Percentiles rank a stretch among this genome's conserved stretches.
phyloP scores from a whole-genome alignment of 345 rosid species.

The Aquilaria malaccensis region DNA sequence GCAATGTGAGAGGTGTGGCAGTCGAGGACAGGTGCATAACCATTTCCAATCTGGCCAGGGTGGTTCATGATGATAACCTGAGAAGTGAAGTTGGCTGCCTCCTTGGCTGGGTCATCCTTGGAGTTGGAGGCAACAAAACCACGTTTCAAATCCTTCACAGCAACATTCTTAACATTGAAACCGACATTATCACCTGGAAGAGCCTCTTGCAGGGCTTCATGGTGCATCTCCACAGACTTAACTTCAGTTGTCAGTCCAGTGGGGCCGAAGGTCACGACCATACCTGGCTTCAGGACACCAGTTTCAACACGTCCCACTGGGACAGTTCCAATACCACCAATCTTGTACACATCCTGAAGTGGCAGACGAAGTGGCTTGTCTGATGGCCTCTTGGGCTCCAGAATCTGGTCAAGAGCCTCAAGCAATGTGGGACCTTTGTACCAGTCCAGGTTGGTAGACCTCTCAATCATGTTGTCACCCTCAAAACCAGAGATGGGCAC shows the following conservation, averaged over 20 bases:
- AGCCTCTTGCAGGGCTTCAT: constrained; percentile 72
- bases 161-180: constrained; percentile 77
- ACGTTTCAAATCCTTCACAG: constrained; percentile 85
- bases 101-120: constrained; percentile 84
- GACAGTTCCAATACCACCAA: constrained; percentile 83
- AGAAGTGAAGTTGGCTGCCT: constrained; percentile 68
- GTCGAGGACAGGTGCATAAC: constrained; percentile 78
- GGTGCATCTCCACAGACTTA: constrained; percentile 94
- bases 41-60: constrained; percentile 89
- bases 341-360: constrained; percentile 87
- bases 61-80: constrained; percentile 95
- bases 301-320: constrained; percentile 82
- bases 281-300: constrained; percentile 66
- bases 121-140: constrained; percentile 84
- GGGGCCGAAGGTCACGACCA: constrained; percentile 75
- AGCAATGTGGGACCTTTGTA: constrained; percentile 76
- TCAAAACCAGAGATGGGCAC: constrained; percentile 82
- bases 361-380: constrained; percentile 94
- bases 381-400: constrained; percentile 78
- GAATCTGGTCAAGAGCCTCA: constrained; percentile 56
- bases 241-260: constrained; percentile 78
- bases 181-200: constrained; percentile 82
- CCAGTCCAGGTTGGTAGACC: constrained; percentile 75
- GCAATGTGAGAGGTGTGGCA: constrained; percentile 90
- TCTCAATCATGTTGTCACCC: constrained; percentile 86